Evolutionary conservation across 768 basidiomycete species (phyloP).

Genomic region (Podaxis pistillaris): DNA sequence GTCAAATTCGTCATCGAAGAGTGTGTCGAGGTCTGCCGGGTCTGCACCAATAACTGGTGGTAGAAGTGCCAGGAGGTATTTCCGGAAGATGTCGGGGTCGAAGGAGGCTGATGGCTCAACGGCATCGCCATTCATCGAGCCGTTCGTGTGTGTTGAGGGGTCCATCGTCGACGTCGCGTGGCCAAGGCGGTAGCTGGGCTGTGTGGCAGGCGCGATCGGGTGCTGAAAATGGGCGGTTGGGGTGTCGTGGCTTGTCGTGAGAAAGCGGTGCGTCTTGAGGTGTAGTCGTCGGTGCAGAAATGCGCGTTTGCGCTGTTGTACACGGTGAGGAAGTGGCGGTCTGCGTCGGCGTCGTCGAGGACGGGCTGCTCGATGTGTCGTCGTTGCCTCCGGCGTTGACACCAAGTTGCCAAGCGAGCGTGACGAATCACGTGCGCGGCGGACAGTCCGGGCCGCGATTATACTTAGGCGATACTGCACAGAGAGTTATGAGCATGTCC

Average conservation of each 20-base stretch:
- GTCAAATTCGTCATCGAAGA: constrained; percentile 74
- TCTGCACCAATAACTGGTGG: constrained; percentile 81
- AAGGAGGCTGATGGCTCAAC: constrained; percentile 37
- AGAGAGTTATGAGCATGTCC: not conserved
- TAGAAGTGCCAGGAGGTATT: constrained; percentile 69
- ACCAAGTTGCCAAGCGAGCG: no score
- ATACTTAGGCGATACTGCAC: no score
- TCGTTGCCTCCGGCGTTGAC: not conserved
- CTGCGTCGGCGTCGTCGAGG: not conserved
- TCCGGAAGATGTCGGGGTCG: constrained; percentile 67
- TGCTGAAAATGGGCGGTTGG: not conserved
- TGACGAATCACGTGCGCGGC: no score
- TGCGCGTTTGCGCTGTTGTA: not conserved
- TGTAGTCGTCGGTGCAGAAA: not conserved
- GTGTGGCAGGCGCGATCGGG: no score
- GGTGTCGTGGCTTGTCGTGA: constrained; percentile 4
- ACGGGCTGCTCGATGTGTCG: not conserved
- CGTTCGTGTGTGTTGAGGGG: constrained; percentile 21
- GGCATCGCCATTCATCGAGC: constrained; percentile 27
- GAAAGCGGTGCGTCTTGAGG: not conserved
- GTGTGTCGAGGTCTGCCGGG: constrained; percentile 58
- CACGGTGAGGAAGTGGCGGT: not conserved
- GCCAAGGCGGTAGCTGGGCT: not conserved
- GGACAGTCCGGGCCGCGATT: no score
- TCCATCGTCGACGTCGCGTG: constrained; percentile 19